phyloP scores from a whole-genome alignment of 2,329 filamentous ascomycete species.

The Lojkania enalia region DNA sequence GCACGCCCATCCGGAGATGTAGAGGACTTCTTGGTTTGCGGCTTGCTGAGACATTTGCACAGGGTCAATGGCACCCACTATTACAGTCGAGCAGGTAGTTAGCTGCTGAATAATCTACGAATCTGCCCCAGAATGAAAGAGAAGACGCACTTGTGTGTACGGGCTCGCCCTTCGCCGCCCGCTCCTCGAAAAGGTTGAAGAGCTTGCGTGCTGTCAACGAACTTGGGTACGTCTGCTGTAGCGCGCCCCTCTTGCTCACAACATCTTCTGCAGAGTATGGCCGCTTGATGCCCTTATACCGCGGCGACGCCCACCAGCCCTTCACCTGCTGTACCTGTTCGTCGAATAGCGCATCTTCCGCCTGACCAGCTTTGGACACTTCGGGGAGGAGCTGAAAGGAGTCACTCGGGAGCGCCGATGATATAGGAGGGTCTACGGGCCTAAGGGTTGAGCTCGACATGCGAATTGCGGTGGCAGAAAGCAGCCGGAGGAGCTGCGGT shows the following conservation, averaged over 20 bases:
- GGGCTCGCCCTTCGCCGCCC: slow-evolving; percentile 76
- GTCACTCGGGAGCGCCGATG: slow-evolving; percentile 67
- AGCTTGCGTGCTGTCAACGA: slow-evolving; percentile 94
- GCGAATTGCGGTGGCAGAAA: slow-evolving; percentile 49
- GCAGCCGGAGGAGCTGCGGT: slow-evolving; percentile 38
- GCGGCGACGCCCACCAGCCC: slow-evolving; percentile 85
- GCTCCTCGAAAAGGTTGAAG: slow-evolving; percentile 83
- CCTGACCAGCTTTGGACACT: slow-evolving; percentile 71
- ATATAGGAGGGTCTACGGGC: slow-evolving; percentile 64
- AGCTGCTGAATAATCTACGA: slow-evolving; percentile 31
- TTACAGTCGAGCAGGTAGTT: slow-evolving; percentile 20
- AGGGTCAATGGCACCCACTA: slow-evolving; percentile 97
- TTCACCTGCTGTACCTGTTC: slow-evolving; percentile 83
- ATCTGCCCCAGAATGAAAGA: slow-evolving; percentile 9
- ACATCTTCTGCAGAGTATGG: slow-evolving; percentile 90
- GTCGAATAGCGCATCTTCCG: slow-evolving; percentile 84
- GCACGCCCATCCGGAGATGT: slow-evolving; percentile 97
- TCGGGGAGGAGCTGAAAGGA: slow-evolving; percentile 85
- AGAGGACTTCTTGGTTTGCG: slow-evolving; percentile 91
- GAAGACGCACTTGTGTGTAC: slow-evolving; percentile 80
- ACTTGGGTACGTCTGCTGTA: slow-evolving; percentile 86
- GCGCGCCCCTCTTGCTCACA: slow-evolving; percentile 86
- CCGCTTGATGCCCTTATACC: slow-evolving; percentile 86
- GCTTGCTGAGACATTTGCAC: slow-evolving; percentile 99
- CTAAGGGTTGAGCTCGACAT: slow-evolving; percentile 60